Base-by-base conservation (phyloP, 139 green algal genomes). In the Edaphochlamys debaryana region DNA sequence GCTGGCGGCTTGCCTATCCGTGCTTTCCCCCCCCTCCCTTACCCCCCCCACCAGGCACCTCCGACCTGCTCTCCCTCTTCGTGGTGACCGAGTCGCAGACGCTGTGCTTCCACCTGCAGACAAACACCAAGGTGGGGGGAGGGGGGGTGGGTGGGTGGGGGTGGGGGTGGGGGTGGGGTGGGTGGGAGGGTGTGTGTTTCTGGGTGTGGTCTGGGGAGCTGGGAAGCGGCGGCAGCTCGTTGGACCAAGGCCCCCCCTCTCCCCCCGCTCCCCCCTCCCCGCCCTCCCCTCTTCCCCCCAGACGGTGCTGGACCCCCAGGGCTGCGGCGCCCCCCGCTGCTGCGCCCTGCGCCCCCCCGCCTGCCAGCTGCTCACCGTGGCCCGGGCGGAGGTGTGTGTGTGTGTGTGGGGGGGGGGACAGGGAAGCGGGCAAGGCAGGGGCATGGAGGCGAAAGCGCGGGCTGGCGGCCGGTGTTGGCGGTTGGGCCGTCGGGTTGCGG, bases 61-160 rank as follows among this genome's bases (percentile, higher is more conserved):
- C 40, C 4, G 48, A 72, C 29, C 69, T 81, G 60, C 71, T 87
- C 76, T 88, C 90, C 56, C 84, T 97, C 48, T 96, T 91, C 54
- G 92, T 87, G 17, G 90, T 95, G 40, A 93, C 93, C 0, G 91
- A 94, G 89, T 88, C 86, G 1, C 90, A 95, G 84, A 93, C 91
- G 25, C 79, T 93, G 42, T 78, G 63, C 19, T 92, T 92, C 79
- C 81, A 88, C 60, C 34, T 95, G 37, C 82, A 87, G 71, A 89
- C 82, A 22, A 66, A 64, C 37, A 79, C 48, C 22, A 92, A 92
- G 52, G 75, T 84, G n/a, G 15, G 81, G 0, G n/a, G 1, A 32
- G 20, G 36, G 17, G 11, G 66, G 29, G 30, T 20, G 3, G 37
- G 4, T 27, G 36, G 15, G 15, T 4, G 20, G 25, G 25, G 68